Conservation (phyloP, 257 asterid species). For the Scutellaria barbata region DNA sequence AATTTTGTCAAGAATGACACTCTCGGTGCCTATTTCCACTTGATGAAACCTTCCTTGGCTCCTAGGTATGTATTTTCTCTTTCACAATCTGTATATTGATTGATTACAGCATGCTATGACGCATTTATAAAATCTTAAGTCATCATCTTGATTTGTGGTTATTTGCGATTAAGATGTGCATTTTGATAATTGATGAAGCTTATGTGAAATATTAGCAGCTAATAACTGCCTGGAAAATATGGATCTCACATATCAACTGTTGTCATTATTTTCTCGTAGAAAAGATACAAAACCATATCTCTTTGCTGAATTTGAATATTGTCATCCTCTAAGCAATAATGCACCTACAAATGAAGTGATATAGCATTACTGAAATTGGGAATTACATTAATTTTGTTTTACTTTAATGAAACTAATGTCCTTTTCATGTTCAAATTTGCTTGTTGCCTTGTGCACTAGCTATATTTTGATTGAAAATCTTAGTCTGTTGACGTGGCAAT, state of each 20-base stretch:
- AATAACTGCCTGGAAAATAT: not conserved
- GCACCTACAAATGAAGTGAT: constrained; percentile 20
- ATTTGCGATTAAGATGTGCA: not conserved
- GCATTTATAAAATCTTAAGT: not conserved
- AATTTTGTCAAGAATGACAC: constrained; percentile 80
- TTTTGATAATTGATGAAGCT: constrained; percentile 4
- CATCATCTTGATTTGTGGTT: constrained; percentile 19
- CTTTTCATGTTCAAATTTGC: constrained; percentile 12
- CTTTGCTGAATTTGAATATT: constrained; percentile 18
- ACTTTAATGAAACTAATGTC: constrained; percentile 10
- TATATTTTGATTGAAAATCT: constrained; percentile 30
- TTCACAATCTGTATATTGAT: constrained; percentile 20
- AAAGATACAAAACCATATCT: not conserved
- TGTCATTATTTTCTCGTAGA: constrained; percentile 11
- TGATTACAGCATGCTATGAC: not conserved
- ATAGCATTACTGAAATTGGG: constrained; percentile 19
- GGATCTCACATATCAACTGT: not conserved
- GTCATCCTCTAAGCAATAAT: not conserved
- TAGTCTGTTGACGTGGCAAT: constrained; percentile 27
- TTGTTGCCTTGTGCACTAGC: not conserved
- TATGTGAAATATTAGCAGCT: not conserved
- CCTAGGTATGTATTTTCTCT: constrained; percentile 59
- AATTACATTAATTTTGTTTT: constrained; percentile 8
- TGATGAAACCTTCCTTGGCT: constrained; percentile 86
- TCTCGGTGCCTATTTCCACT: constrained; percentile 65